Base-by-base conservation (phyloP, 2,329 filamentous ascomycete genomes). In the Colletotrichum echinochloae region DNA sequence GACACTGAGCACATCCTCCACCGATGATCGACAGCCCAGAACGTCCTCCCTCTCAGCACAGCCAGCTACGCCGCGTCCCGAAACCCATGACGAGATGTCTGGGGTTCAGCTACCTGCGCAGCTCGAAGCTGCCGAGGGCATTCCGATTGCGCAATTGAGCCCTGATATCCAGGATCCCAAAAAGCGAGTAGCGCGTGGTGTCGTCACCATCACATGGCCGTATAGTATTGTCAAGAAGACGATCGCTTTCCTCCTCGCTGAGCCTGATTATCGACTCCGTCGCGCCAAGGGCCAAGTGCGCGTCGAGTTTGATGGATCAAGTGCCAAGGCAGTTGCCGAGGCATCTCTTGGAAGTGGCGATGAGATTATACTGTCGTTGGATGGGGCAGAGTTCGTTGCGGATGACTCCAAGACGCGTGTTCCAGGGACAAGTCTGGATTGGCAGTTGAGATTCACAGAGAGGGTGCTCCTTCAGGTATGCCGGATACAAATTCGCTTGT, bases 181-280 rank as follows among this genome's bases (percentile, higher is more conserved):
- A 2, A 78, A 81, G 7, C 82, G 82, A 71, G 82, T 83, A 16
- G 81, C 97, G 39, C 87, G 89, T 68, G 94, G 93, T 48, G 85
- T 92, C 20, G 89, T 98, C 28, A 95, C 94, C 11, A 89, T 98
- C 44, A 90, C 94, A 68, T 98, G 95, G 95, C 95, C 95, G 0
- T 98, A 94, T 80, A 97, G 93, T 73, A 92, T 92, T 28, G 89
- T 94, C 33, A 92, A 88, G 37, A 88, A 88, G 63, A 90, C 90
- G 48, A 87, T 94, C 74, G 91, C 94, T 33, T 90, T 98, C 60
- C 87, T 97, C 26, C 87, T 98, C 41, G 93, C 93, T 55, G 95
- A 98, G 76, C 90, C 91, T 55, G 94, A 98, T 79, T 92, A 95
- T 76, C 91, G 93, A 57, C 85, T 95, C 60, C 92, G 95, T 66